Evolutionary conservation across 768 basidiomycete genomes (phyloP).

Genomic region (Rhizopogon salebrosus): DNA sequence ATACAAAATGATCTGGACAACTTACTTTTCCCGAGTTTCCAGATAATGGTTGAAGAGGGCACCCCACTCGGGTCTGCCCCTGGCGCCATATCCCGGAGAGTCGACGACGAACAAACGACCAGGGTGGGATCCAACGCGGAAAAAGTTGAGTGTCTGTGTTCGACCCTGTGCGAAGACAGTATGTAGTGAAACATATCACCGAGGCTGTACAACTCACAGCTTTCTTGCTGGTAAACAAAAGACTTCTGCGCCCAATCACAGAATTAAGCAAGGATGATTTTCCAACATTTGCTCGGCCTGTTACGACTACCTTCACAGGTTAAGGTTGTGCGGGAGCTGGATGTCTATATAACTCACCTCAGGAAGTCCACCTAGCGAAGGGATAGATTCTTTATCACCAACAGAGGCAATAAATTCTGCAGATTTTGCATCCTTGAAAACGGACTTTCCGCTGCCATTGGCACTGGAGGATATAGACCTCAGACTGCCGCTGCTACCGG

Average conservation of each 20-base stretch:
- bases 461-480: background rate
- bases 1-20: slow-evolving; percentile 4
- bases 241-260: slow-evolving; percentile 49
- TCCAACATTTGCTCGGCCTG: slow-evolving; percentile 75
- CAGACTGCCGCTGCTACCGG: too few species aligned
- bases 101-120: slow-evolving; percentile 69
- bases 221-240: slow-evolving; percentile 64
- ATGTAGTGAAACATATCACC: background rate
- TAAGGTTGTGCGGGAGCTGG: background rate
- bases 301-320: background rate
- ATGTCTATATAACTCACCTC: slow-evolving; percentile 18
- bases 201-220: slow-evolving; percentile 41
- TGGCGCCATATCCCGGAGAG: slow-evolving; percentile 73
- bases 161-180: slow-evolving; percentile 43
- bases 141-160: slow-evolving; percentile 72
- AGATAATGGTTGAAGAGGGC: slow-evolving; percentile 62
- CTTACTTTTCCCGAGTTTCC: slow-evolving; percentile 55
- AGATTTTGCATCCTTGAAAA: slow-evolving; percentile 20
- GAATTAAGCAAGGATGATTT: slow-evolving; percentile 74
- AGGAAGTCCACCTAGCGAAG: slow-evolving; percentile 14
- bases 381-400: slow-evolving; percentile 13
- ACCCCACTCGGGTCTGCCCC: slow-evolving; percentile 77
- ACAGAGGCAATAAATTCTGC: slow-evolving; percentile 25
- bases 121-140: slow-evolving; percentile 49
- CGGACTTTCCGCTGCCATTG: slow-evolving; percentile 6